A percentile compares a stretch with the other conserved stretches of the same genome.
These are phyloP conservation scores for Yamadazyma triangularis DNA, from an alignment of 1,139 yeast genomes.

Conservation along the genomic window DNA sequence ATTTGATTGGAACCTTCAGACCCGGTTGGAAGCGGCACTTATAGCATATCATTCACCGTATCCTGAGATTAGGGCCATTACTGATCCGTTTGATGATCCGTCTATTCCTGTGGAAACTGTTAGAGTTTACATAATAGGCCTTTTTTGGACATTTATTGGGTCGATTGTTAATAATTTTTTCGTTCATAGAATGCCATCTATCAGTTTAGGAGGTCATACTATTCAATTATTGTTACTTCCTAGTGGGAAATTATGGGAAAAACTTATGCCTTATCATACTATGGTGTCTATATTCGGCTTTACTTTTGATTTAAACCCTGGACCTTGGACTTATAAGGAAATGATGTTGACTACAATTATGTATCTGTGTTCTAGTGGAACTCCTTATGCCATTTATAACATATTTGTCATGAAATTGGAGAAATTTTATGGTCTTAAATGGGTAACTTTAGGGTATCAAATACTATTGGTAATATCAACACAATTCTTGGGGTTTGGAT, in stretches of 20 bases:
- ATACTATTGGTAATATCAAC: constrained; percentile 35
- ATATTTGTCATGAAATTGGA: constrained; percentile 44
- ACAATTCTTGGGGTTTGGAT: constrained; percentile 45
- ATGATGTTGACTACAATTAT: constrained; percentile 53
- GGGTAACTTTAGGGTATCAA: constrained; percentile 41
- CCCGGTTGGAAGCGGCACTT: constrained; percentile 36
- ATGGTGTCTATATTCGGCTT: constrained; percentile 18
- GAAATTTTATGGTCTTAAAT: constrained; percentile 38
- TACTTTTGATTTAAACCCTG: constrained; percentile 33
- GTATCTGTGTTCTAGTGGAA: constrained; percentile 41
- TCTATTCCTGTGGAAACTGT: constrained; percentile 36
- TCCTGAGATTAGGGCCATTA: constrained; percentile 43
- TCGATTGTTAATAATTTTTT: constrained; percentile 41
- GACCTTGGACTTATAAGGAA: constrained; percentile 62
- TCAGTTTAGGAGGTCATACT: constrained; percentile 35
- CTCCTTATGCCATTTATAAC: constrained; percentile 43
- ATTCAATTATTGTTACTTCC: constrained; percentile 40
- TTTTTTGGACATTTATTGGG: constrained; percentile 41
- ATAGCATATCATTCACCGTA: constrained; percentile 45
- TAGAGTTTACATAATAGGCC: constrained; percentile 36
- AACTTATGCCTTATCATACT: constrained; percentile 21
- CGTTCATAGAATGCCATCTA: constrained; percentile 41
- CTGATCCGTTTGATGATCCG: constrained; percentile 43
- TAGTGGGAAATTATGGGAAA: constrained; percentile 40
- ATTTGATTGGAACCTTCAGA: constrained; percentile 33